Base-by-base conservation (phyloP, 169 alveolate species). In the Miamiensis avidus region DNA sequence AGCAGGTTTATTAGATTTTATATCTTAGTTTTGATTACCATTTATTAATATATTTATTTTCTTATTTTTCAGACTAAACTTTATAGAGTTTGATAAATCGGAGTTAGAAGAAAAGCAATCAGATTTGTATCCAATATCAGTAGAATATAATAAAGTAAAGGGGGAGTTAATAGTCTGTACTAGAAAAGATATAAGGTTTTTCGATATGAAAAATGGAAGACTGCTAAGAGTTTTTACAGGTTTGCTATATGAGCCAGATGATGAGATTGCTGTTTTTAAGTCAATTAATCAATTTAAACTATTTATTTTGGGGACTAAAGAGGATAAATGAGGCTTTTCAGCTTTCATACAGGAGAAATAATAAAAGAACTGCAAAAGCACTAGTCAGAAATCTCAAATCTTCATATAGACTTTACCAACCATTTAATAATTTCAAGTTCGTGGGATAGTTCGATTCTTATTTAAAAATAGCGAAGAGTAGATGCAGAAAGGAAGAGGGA, bases 181-280 rank as follows among this genome's bases (percentile, higher is more conserved):
- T 0, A 34, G 84, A 79, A 79, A 79, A 29, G 84, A 79, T 65
- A 29, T 79, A 76, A 79, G 84, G 31, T 79, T 79, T 79, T 79
- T 79, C 11, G 31, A 74, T 29, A n/a, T 79, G 33, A 79, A 49
- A 49, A 72, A 28, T 79, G 84, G 84, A 25, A 79, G 64, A 29
- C 65, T 79, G 1, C 34, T 30, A 15, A 49, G 64, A 20, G 29
- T 49, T 0, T 79, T 49, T 29, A 79, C 74, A 49, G 84, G 84
- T 0, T 25, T 79, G 0, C 29, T 79, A 15, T 28, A 79, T 27
- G 64, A 79, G 26, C 30, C 25, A 79, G 84, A 79, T 28, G 84
- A 79, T 65, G 84, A 79, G 64, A 79, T 79, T 16, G 49, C 77
- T 32, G 31, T 34, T 49, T 79, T 30, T 29, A 29, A 65, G 29